Evolutionary conservation across 2,329 filamentous ascomycete species (phyloP).

Genomic region (Paraphoma chrysanthemicola): DNA sequence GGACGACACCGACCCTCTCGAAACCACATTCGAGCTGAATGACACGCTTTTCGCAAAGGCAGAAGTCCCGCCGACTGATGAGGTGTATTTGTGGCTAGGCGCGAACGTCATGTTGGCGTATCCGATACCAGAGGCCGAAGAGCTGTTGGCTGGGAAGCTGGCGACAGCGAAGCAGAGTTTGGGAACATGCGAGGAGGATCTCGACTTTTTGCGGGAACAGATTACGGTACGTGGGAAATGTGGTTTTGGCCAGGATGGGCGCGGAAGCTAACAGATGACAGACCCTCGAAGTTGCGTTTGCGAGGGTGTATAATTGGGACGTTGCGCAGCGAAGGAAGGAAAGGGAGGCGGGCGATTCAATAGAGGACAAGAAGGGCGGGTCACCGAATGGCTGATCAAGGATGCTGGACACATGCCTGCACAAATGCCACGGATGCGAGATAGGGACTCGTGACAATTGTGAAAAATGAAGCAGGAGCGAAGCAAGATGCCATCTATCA

Average conservation of each 20-base stretch:
- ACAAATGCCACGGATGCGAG: too few species aligned
- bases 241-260: too few species aligned
- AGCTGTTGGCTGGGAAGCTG: conserved; percentile 78
- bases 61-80: conserved; percentile 78
- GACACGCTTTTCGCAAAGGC: conserved; percentile 95
- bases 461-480: too few species aligned
- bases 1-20: conserved; percentile 73
- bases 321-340: conserved; percentile 95
- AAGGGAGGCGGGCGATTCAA: conserved; percentile 64
- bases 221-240: conserved; percentile 72
- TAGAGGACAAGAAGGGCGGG: conserved; percentile 48
- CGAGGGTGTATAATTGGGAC: conserved; percentile 99
- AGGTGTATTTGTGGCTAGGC: conserved; percentile 98
- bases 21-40: conserved; percentile 95
- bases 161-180: conserved; percentile 79
- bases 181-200: conserved; percentile 90
- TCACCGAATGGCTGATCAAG: conserved; percentile 28
- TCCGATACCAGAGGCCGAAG: conserved; percentile 84
- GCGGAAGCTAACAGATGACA: conserved; percentile 48
- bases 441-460: too few species aligned
- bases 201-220: conserved; percentile 94
- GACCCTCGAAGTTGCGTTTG: conserved; percentile 96
- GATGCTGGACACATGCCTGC: too few species aligned
- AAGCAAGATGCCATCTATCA: too few species aligned
- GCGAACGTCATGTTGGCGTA: conserved; percentile 99